Base-by-base conservation (phyloP, 2,329 filamentous ascomycete genomes). In the Penicillium palitans region DNA sequence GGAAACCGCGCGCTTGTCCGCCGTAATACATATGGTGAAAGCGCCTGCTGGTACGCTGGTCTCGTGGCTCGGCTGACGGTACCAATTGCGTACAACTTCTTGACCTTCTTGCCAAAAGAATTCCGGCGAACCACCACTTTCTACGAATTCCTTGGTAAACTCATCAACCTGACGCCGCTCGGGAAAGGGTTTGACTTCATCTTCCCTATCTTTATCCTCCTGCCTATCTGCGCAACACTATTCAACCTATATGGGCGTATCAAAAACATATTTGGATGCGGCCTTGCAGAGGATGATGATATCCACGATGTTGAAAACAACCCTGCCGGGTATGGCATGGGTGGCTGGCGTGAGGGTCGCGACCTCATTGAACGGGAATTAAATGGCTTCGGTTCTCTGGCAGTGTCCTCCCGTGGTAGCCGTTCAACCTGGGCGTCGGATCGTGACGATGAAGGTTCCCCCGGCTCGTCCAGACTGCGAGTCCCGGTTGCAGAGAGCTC, bases 1-100 rank as follows among this genome's bases (percentile, higher is more conserved):
- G 90, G 95, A 57, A 95, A 96, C 49, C 87, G 95, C 35, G 93
- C 95, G 0, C 81, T 99, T 6, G 93, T 98, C 47, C 87, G 86
- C 59, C 87, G 95, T 57, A 95, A 96, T 71, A 99, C 95, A 0
- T 93, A 96, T 58, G 87, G 91, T 60, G 95, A 98, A 73, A 91
- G 89, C 50, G 95, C 95, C 0, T 96, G 93, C 66, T 99, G 96
- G 92, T 99, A 98, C 72, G 89, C 91, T 1, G 87, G 91, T 58
- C 91, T 97, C 73, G 90, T 97, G 12, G 93, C 95, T 52, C 91
- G 93, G 69, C 85, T 99, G 44, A 96, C 90, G 1, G 91, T 99
- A 0, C 95, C 95, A 0, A 82, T 99, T 9, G 88, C 90, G 4
- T 99, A 96, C 84, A 99, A 99, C 77, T 99, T 98, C 71, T 83